Percentiles rank a stretch among this genome's conserved stretches.
Conservation (phyloP, 257 asterid species). For the Nemophila menziesii region DNA sequence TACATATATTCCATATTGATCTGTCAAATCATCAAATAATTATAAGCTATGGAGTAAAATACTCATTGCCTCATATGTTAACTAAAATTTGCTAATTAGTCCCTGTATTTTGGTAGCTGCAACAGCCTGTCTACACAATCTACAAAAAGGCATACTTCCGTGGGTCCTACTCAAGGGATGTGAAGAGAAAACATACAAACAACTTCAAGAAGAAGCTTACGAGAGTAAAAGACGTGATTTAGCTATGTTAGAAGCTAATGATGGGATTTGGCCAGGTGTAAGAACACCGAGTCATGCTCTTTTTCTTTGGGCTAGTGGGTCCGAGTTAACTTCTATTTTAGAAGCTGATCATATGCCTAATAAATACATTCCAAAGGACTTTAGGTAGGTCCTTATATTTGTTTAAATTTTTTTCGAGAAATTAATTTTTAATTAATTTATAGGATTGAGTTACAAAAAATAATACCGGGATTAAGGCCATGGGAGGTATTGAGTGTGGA, state of each 20-base stretch:
- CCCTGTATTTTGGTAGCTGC: too few species aligned
- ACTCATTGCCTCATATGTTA: too few species aligned
- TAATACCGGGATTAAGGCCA: conserved; percentile 90
- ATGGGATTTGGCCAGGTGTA: conserved; percentile 90
- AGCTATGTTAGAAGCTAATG: conserved; percentile 80
- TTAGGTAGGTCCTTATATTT: too few species aligned
- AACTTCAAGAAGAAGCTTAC: conserved; percentile 81
- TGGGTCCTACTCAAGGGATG: conserved; percentile 97
- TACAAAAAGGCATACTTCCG: conserved; percentile 86
- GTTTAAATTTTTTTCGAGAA: too few species aligned
- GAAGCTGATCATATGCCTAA: conserved; percentile 98
- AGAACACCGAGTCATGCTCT: conserved; percentile 87
- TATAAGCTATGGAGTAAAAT: too few species aligned
- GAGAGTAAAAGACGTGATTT: conserved; percentile 80
- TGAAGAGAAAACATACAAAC: conserved; percentile 78
- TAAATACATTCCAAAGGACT: conserved; percentile 72
- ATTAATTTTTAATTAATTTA: too few species aligned
- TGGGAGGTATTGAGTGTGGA: conserved; percentile 96
- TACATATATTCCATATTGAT: too few species aligned
- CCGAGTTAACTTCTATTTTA: conserved; percentile 75
- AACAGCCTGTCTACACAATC: conserved; percentile 76
- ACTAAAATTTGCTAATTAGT: too few species aligned
- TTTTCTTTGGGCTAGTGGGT: conserved; percentile 97
- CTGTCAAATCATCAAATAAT: too few species aligned
- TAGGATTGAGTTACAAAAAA: conserved; percentile 26